A percentile compares a stretch with the other conserved stretches of the same genome.
phyloP scores from a whole-genome alignment of 345 rosid species.

The Moricandia arvensis region DNA sequence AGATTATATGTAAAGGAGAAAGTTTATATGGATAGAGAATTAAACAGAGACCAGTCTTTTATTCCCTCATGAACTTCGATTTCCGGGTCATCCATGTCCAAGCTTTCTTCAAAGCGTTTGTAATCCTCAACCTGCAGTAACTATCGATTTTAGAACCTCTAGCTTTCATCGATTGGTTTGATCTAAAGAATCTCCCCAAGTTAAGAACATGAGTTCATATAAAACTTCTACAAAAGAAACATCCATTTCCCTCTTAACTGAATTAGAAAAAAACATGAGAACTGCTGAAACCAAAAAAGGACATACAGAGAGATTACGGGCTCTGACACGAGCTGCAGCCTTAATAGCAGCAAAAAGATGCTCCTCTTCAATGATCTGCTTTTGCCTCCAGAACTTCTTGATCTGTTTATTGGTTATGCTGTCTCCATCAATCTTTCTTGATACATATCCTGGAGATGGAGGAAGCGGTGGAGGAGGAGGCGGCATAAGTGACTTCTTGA shows the following conservation, averaged over 20 bases:
- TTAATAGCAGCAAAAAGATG: slow-evolving; percentile 90
- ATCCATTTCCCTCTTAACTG: neutral
- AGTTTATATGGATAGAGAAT: neutral
- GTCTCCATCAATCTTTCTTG: slow-evolving; percentile 32
- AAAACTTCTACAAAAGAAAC: neutral
- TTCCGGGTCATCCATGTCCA: slow-evolving; percentile 43
- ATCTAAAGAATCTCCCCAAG: neutral
- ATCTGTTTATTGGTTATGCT: slow-evolving; percentile 80
- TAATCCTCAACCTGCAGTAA: slow-evolving; percentile 58
- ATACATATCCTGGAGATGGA: slow-evolving; percentile 47
- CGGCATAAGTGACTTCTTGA: slow-evolving; percentile 29
- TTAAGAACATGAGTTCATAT: neutral
- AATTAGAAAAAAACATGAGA: slow-evolving; percentile 6
- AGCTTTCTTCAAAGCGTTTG: slow-evolving; percentile 57
- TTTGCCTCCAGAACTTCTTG: slow-evolving; percentile 78
- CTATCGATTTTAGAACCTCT: neutral
- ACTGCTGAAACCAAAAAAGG: neutral
- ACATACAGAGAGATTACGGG: slow-evolving; percentile 70
- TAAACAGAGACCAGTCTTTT: slow-evolving; percentile 66
- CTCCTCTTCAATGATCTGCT: slow-evolving; percentile 67
- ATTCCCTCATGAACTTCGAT: slow-evolving; percentile 59
- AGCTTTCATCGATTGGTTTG: neutral
- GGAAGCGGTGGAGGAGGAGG: slow-evolving; percentile 57
- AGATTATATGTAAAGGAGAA: neutral
- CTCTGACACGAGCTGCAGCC: slow-evolving; percentile 79